Evolutionary conservation across 2,329 filamentous ascomycete species (phyloP), one percentile per base, ranked within the genome.

Genomic region (Ascosphaera aggregata): DNA sequence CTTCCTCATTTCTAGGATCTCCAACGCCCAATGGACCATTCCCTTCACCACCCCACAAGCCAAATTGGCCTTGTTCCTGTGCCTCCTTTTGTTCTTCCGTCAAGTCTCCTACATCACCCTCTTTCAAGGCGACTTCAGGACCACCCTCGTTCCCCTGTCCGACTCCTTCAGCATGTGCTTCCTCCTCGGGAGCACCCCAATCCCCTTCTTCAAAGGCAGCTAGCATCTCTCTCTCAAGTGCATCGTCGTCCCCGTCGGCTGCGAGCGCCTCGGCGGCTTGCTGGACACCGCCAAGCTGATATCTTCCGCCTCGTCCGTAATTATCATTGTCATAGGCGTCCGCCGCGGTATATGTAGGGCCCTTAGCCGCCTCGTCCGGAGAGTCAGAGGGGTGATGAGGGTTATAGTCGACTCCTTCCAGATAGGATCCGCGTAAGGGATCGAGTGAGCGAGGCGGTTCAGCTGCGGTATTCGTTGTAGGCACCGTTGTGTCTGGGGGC

Each of bases 201-300:
- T 48, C 51, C 3, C 46, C 51, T 17, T 56, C 57, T 40, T 72
- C 69, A 45, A 74, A 58, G 45, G 69, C 72, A 1, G 70, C 71
- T 48, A 73, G 58, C 51, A 78, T 61, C 47, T 75, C 72, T 30
- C 56, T 53, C 42, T 64, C 62, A 17, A 65, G 47, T 38, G 60
- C 61, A 41, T 63, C 61, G 8, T 66, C 59, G 5, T 62, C 61
- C 15, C 61, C 59, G 27, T 54, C 50, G 13, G 49, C 48, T 34
- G 55, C 51, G 9, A 48, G 42, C 17, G 49, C 47, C 35, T 49
- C 46, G 18, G 36, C 39, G 34, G 40, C 41, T 32, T 41, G 41
- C 20, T 36, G 39, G 17, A 32, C 38, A 19, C 27, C 27, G 31
- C 40, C 40, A 27, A 39, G 18, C 17, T 24, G 42, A 16, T 27